A percentile compares a stretch with the other conserved stretches of the same genome.
Conservation (phyloP, 2,329 filamentous ascomycete genomes). For the Chrysoporthe cubensis region DNA sequence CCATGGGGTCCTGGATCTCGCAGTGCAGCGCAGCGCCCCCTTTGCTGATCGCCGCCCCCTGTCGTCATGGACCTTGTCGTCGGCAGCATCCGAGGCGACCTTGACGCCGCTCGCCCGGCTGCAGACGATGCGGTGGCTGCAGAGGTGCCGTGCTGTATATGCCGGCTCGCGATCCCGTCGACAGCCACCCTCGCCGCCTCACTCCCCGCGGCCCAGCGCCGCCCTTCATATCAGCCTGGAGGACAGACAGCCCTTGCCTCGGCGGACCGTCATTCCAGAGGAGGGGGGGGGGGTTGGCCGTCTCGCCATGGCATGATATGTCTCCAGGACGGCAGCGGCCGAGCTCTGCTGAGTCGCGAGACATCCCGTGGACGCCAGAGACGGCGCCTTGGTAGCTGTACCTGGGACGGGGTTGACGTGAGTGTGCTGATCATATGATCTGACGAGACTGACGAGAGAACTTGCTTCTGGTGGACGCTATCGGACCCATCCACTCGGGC, state of each 20-base stretch:
- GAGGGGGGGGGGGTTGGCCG: neutral
- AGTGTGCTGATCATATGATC: neutral
- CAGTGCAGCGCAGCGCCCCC: neutral
- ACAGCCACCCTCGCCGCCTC: too few relatives aligned
- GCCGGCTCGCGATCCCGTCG: too few relatives aligned
- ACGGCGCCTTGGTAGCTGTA: too few relatives aligned
- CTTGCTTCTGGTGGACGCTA: neutral
- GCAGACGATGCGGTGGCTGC: too few relatives aligned
- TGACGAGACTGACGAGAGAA: neutral
- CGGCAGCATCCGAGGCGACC: too few relatives aligned
- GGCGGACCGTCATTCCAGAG: neutral
- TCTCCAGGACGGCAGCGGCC: neutral
- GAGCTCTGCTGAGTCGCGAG: neutral
- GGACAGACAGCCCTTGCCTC: neutral
- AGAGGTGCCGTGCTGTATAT: too few relatives aligned
- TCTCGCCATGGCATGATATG: neutral
- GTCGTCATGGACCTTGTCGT: neutral
- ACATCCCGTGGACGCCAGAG: neutral
- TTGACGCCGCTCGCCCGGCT: too few relatives aligned
- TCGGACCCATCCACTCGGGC: neutral
- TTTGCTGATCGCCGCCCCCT: neutral
- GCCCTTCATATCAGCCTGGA: neutral
- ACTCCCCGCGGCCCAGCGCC: too few relatives aligned
- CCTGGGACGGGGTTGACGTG: neutral
- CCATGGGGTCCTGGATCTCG: neutral